These are phyloP conservation scores for Monilinia fructigena DNA, from an alignment of 2,329 filamentous ascomycete genomes.

Conservation along the genomic window DNA sequence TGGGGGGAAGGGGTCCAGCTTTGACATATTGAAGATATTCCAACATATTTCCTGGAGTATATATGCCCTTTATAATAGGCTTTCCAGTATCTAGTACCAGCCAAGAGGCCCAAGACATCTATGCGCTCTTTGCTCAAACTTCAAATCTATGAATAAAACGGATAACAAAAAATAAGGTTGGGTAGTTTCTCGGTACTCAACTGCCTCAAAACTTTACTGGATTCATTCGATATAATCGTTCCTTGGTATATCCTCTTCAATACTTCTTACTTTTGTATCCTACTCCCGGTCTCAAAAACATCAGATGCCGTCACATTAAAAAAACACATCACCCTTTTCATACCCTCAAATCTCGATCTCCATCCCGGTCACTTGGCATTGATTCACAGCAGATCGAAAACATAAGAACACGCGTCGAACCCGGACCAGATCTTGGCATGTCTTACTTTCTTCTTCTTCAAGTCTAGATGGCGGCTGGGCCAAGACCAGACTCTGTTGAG, in stretches of 20 bases:
- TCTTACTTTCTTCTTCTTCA: background rate
- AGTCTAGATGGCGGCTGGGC: background rate
- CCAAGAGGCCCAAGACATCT: too few relatives aligned
- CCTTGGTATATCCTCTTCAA: background rate
- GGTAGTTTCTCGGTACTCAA: constrained; percentile 2
- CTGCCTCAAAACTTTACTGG: background rate
- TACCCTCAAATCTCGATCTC: constrained; percentile 11
- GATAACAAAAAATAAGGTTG: background rate
- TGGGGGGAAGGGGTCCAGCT: background rate
- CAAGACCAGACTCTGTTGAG: background rate
- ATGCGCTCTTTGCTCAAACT: background rate
- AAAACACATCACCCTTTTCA: background rate
- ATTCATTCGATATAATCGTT: background rate
- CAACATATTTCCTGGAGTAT: background rate
- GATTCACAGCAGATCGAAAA: background rate
- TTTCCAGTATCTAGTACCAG: background rate
- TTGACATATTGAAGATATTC: background rate
- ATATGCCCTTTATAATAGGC: too few relatives aligned
- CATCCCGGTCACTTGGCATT: background rate
- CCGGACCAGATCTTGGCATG: constrained; percentile 17
- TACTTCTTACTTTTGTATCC: background rate
- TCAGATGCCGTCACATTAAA: background rate
- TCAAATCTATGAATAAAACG: background rate
- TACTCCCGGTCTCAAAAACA: constrained; percentile 4
- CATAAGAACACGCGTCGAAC: background rate